Evolutionary conservation across 495 filamentous ascomycete genomes (phyloP).

Genomic region (Penicillium samsonianum): DNA sequence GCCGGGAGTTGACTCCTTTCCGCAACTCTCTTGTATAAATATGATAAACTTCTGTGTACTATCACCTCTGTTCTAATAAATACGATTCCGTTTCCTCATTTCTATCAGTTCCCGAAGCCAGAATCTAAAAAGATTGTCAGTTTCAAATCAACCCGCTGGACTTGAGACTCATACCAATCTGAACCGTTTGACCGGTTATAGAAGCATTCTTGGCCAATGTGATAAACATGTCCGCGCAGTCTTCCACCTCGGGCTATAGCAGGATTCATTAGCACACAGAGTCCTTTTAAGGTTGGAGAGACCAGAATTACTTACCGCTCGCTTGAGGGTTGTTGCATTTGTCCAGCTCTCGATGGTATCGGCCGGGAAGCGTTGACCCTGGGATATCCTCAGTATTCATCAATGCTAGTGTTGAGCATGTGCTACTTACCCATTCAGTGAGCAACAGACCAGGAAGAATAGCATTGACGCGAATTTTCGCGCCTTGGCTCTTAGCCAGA

Average conservation of each 20-base stretch:
- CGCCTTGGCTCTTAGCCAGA: slow-evolving; percentile 65
- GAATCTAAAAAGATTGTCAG: slow-evolving; percentile 32
- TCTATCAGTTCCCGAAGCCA: slow-evolving; percentile 36
- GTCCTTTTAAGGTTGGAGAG: background rate
- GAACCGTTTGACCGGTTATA: slow-evolving; percentile 58
- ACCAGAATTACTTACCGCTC: slow-evolving; percentile 35
- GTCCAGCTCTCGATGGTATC: slow-evolving; percentile 42
- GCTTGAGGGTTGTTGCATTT: slow-evolving; percentile 44
- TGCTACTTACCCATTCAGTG: slow-evolving; percentile 66
- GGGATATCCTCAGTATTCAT: slow-evolving; percentile 2
- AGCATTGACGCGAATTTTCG: slow-evolving; percentile 67
- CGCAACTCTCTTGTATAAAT: slow-evolving; percentile 40
- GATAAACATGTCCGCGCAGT: slow-evolving; percentile 54
- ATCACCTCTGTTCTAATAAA: slow-evolving; percentile 23
- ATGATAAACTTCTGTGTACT: slow-evolving; percentile 5
- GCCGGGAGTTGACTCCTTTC: slow-evolving; percentile 37
- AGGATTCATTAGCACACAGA: slow-evolving; percentile 15
- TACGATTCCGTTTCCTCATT: slow-evolving; percentile 19
- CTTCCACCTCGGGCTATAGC: slow-evolving; percentile 54
- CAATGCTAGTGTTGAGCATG: background rate
- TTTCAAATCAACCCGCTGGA: background rate
- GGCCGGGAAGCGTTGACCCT: slow-evolving; percentile 50
- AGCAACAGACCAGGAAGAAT: slow-evolving; percentile 65
- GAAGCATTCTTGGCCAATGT: slow-evolving; percentile 56
- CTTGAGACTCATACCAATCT: slow-evolving; percentile 46